Evolutionary conservation across 2,329 filamentous ascomycete genomes (phyloP), one percentile per base, ranked within the genome.

Genomic region (Clonostachys byssicola): DNA sequence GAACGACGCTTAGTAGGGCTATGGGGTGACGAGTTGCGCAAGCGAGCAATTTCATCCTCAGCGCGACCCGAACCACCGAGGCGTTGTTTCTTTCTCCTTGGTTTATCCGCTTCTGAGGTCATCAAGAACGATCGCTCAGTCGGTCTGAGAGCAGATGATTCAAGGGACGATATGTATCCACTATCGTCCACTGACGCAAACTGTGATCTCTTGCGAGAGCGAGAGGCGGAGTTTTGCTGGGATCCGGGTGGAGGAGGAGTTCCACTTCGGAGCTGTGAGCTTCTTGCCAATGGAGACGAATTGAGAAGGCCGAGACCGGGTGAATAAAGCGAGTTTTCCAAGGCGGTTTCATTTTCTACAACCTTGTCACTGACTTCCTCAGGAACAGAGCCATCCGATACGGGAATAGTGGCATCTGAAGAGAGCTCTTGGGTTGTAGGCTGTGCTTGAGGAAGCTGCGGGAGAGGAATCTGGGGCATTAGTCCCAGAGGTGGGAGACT

Each of bases 161-260:
- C 92, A 16, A 97, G 78, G 0, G 92, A 96, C 2, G 94, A 97
- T 63, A 95, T 96, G 67, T 97, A 99, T 39, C 94, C 94, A 62
- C 92, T 97, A 66, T 99, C 94, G 59, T 81, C 89, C 73, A 95
- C 86, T 12, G 87, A 86, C 33, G 81, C 80, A 58, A 88, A 82
- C 64, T 39, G 20, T 12, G 43, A 92, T 54, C 88, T 85, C 68
- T 89, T 89, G 54, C 86, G 84, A 38, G 83, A 80, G 45, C 82
- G 83, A 44, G 74, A n/a, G 88, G 88, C 17, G 85, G 85, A 38
- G 77, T 71, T 36, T 77, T 72, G 42, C 6, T 81, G 76, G 48
- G 79, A 77, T 38, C 78, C 77, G 44, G 79, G 76, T 20, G 87
- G 85, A 34, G 91, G 89, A 16, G 92, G 89, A 7, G 92, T 95